These are phyloP conservation scores for Boletus insuetus DNA, from an alignment of 768 basidiomycete species.

Conservation along the genomic window DNA sequence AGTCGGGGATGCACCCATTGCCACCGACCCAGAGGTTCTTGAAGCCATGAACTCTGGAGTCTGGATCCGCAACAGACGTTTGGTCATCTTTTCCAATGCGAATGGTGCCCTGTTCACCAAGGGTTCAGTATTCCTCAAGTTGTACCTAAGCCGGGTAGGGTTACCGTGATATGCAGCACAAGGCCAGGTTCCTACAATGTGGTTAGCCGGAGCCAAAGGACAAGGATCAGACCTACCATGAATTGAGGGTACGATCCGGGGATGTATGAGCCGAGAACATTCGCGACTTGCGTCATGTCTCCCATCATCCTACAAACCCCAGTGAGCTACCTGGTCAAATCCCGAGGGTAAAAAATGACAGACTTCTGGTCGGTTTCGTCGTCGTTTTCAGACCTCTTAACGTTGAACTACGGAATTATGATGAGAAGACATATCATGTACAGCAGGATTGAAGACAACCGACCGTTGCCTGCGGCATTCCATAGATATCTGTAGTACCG, in stretches of 20 bases:
- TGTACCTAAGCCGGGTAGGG: background rate
- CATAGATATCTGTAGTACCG: background rate
- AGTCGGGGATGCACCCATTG: background rate
- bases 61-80: background rate
- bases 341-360: background rate
- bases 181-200: conserved; percentile 1
- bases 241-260: conserved; percentile 21
- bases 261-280: conserved; percentile 31
- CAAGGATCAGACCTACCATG: background rate
- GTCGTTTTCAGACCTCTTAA: conserved; percentile 21
- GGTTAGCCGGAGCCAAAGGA: background rate
- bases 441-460: conserved; percentile 15
- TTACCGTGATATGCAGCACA: conserved; percentile 1
- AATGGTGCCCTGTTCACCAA: background rate
- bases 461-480: conserved; percentile 33
- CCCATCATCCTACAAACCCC: background rate
- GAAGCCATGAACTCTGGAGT: background rate
- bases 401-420: conserved; percentile 3
- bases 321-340: background rate
- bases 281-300: conserved; percentile 31
- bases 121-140: background rate
- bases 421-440: conserved; percentile 2
- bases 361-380: background rate
- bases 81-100: background rate
- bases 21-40: background rate